Evolutionary conservation across 202 grass and related monocot genomes (phyloP).

Genomic region (Carex arenaria): DNA sequence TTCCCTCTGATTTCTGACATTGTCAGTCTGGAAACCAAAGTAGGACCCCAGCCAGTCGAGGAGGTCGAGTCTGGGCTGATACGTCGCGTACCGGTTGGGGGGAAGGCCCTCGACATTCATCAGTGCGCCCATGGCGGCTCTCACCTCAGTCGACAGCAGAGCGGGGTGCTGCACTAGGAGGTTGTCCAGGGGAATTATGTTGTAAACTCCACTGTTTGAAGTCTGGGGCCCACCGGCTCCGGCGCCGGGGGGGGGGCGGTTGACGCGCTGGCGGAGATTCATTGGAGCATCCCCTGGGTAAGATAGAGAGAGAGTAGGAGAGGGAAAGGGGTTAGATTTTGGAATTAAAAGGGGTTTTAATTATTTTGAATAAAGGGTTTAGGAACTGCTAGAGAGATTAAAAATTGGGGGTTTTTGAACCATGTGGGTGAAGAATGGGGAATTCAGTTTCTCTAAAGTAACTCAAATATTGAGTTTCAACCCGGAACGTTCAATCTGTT

Average conservation of each 20-base stretch:
- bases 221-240: neutral
- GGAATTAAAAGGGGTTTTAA: neutral
- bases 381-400: neutral
- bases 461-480: too few species aligned
- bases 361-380: neutral
- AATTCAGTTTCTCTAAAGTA: too few species aligned
- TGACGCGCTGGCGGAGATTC: constrained; percentile 64
- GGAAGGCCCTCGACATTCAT: constrained; percentile 35
- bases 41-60: constrained; percentile 84
- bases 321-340: neutral
- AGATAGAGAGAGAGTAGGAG: neutral
- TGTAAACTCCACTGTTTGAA: constrained; percentile 45
- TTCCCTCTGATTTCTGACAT: constrained; percentile 92
- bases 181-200: constrained; percentile 93
- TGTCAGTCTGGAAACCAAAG: constrained; percentile 91
- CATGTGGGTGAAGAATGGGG: neutral
- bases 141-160: constrained; percentile 67
- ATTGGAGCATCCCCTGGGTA: constrained; percentile 33
- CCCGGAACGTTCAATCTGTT: too few species aligned
- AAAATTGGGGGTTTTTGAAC: neutral
- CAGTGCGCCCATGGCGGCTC: constrained; percentile 54
- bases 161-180: constrained; percentile 60
- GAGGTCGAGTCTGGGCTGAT: constrained; percentile 54
- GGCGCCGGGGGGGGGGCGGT: neutral
- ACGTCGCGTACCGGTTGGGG: constrained; percentile 30